phyloP scores from a whole-genome alignment of 371 early-diverging fungal genomes.

The Umbelopsis sp. region DNA sequence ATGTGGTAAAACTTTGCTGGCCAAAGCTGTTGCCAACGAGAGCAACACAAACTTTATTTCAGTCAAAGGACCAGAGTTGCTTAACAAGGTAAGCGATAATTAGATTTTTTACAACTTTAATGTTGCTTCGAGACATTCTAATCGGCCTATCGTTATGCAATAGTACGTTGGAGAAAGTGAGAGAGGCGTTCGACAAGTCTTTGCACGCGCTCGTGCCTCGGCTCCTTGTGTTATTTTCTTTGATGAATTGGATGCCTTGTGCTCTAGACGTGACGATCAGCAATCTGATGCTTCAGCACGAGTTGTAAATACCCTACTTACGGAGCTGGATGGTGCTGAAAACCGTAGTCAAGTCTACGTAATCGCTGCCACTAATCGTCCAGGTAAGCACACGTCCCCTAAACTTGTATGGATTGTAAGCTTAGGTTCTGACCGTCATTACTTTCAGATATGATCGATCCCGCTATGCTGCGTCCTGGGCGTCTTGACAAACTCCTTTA shows the following conservation, averaged over 20 bases:
- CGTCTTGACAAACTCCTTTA: slow-evolving; percentile 97
- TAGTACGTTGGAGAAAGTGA: slow-evolving; percentile 99
- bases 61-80: slow-evolving; percentile 98
- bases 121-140: background rate
- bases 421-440: too few species aligned
- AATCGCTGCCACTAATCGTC: slow-evolving; percentile 99
- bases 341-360: slow-evolving; percentile 92
- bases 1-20: slow-evolving; percentile 99
- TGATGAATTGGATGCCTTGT: slow-evolving; percentile 99
- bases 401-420: too few species aligned
- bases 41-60: slow-evolving; percentile 98
- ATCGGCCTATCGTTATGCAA: background rate
- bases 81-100: slow-evolving; percentile 83
- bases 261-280: slow-evolving; percentile 73
- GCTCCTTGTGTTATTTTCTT: slow-evolving; percentile 98
- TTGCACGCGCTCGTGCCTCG: slow-evolving; percentile 94
- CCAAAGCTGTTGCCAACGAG: slow-evolving; percentile 98
- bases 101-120: background rate
- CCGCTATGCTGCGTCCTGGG: slow-evolving; percentile 99
- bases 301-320: slow-evolving; percentile 98
- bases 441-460: slow-evolving; percentile 90
- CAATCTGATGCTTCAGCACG: slow-evolving; percentile 92
- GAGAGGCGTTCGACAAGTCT: slow-evolving; percentile 96
- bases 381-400: slow-evolving; percentile 41
- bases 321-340: slow-evolving; percentile 98